These are phyloP conservation scores for Diddensiella transvaalensis DNA, from an alignment of 805 yeast species.

Conservation along the genomic window DNA sequence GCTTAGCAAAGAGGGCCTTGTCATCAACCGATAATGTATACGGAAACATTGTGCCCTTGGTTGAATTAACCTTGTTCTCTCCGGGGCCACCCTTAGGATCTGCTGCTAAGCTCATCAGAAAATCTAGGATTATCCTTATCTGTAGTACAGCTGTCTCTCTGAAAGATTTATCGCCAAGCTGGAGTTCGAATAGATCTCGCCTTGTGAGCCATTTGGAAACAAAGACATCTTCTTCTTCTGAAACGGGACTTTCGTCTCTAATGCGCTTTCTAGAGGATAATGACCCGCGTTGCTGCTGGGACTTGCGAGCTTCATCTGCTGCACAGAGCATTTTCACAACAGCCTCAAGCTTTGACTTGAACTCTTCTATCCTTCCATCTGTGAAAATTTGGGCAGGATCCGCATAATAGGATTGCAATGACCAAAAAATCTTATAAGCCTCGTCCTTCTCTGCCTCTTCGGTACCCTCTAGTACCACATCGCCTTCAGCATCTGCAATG, in stretches of 20 bases:
- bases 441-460: slow-evolving; percentile 12
- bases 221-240: slow-evolving; percentile 20
- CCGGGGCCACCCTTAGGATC: slow-evolving; percentile 15
- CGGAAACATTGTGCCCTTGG: slow-evolving; percentile 25
- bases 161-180: slow-evolving; percentile 32
- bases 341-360: slow-evolving; percentile 15
- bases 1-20: slow-evolving; percentile 18
- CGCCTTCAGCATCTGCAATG: slow-evolving; percentile 11
- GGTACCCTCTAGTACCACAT: slow-evolving; percentile 4
- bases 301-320: not conserved
- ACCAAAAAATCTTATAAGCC: slow-evolving; percentile 31
- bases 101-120: slow-evolving; percentile 23
- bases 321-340: slow-evolving; percentile 21
- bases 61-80: slow-evolving; percentile 14
- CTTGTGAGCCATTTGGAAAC: slow-evolving; percentile 37
- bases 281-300: slow-evolving; percentile 1
- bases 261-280: too few species aligned
- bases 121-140: slow-evolving; percentile 29
- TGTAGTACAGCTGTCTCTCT: slow-evolving; percentile 30
- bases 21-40: slow-evolving; percentile 20
- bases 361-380: slow-evolving; percentile 10
- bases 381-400: slow-evolving; percentile 26
- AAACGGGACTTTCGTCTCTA: not conserved
- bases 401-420: slow-evolving; percentile 28
- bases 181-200: slow-evolving; percentile 31